Evolutionary conservation across 2,329 filamentous ascomycete genomes (phyloP).

Genomic region (Neofusicoccum sp.): DNA sequence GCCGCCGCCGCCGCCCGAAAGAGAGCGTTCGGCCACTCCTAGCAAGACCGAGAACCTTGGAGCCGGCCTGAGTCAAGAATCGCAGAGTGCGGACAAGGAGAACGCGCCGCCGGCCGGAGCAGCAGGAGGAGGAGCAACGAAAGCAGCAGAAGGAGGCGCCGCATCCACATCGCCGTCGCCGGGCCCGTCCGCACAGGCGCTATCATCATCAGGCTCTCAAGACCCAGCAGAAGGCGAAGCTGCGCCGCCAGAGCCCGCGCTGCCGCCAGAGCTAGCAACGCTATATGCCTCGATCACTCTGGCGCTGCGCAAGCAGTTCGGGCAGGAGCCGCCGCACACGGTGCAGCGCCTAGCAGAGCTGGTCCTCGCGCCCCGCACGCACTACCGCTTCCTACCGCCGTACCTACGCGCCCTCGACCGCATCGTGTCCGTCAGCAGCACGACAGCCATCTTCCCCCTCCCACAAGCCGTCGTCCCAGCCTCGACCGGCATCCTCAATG

Average conservation of each 20-base stretch:
- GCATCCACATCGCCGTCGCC: slow-evolving; percentile 24
- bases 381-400: slow-evolving; percentile 78
- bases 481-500: slow-evolving; percentile 47
- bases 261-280: slow-evolving; percentile 33
- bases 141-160: not conserved
- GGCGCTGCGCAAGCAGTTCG: slow-evolving; percentile 66
- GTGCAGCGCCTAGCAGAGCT: slow-evolving; percentile 90
- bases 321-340: slow-evolving; percentile 79
- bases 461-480: slow-evolving; percentile 58
- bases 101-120: slow-evolving; percentile 54
- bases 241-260: not conserved
- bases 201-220: slow-evolving; percentile 33
- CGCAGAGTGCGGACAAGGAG: slow-evolving; percentile 67
- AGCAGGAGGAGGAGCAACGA: not conserved
- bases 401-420: slow-evolving; percentile 91
- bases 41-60: slow-evolving; percentile 22
- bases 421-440: slow-evolving; percentile 84
- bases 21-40: slow-evolving; percentile 27
- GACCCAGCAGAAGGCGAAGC: not conserved
- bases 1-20: slow-evolving; percentile 45
- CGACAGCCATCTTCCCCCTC: slow-evolving; percentile 77
- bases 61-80: slow-evolving; percentile 37
- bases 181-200: slow-evolving; percentile 42
- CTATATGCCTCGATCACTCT: slow-evolving; percentile 37
- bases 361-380: slow-evolving; percentile 68